phyloP scores from a whole-genome alignment of 345 rosid species.

The Salix suchowensis region DNA sequence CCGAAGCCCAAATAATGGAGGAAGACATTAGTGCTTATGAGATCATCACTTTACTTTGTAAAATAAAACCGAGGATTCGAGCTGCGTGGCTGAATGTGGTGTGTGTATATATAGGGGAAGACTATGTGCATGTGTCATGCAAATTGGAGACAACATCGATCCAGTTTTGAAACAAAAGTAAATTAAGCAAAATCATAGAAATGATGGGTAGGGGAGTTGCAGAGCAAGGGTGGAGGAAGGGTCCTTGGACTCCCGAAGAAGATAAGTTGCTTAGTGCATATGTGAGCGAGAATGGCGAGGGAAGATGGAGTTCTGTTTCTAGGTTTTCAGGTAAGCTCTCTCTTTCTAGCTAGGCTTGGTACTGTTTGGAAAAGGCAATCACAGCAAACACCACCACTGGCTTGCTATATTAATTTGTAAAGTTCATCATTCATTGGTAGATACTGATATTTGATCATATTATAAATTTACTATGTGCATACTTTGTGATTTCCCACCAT shows the following conservation, averaged over 20 bases:
- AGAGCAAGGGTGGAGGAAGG: slow-evolving; percentile 63
- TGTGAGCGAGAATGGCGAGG: slow-evolving; percentile 63
- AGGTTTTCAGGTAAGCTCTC: slow-evolving; percentile 47
- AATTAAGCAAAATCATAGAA: slow-evolving; percentile 5
- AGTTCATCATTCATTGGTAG: background rate
- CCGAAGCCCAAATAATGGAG: slow-evolving; percentile 13
- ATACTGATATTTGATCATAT: background rate
- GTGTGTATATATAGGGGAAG: slow-evolving; percentile 12
- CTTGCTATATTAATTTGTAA: background rate
- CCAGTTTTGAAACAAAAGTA: background rate
- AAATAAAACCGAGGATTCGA: background rate
- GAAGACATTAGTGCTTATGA: slow-evolving; percentile 25
- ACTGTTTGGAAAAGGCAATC: background rate
- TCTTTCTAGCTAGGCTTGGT: background rate
- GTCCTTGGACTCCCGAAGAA: slow-evolving; percentile 88
- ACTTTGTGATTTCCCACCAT: too few species aligned
- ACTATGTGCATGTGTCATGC: slow-evolving; percentile 21
- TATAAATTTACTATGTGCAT: background rate
- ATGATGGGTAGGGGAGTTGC: slow-evolving; percentile 47
- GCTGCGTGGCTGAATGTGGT: slow-evolving; percentile 9
- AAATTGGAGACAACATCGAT: slow-evolving; percentile 18
- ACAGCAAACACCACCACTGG: background rate
- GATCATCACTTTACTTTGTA: slow-evolving; percentile 14
- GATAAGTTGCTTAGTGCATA: slow-evolving; percentile 57
- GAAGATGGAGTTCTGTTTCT: slow-evolving; percentile 79